phyloP scores from a whole-genome alignment of 179 eudicot species.

The Dionaea muscipula region DNA sequence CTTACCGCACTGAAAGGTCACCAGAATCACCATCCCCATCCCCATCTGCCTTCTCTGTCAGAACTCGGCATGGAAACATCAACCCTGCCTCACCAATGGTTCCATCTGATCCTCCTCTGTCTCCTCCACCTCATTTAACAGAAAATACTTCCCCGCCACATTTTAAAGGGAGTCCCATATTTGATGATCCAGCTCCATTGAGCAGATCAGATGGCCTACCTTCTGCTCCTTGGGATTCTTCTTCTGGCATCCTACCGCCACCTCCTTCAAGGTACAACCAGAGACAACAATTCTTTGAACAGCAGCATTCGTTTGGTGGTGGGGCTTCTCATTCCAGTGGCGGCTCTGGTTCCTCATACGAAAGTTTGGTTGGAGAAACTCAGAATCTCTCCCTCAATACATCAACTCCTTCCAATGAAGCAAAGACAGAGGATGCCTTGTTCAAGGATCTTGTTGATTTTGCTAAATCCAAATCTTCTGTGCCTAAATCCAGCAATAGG shows the following conservation, averaged over 20 bases:
- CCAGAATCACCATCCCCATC: conserved; percentile 30
- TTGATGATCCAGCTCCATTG: conserved; percentile 24
- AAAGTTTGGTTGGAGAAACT: conserved; percentile 60
- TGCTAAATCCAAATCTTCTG: conserved; percentile 62
- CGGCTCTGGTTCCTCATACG: conserved; percentile 54
- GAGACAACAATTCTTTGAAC: conserved; percentile 68
- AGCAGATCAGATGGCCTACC: conserved; percentile 39
- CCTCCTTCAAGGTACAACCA: conserved; percentile 69
- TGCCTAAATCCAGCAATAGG: conserved; percentile 33
- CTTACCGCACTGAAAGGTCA: conserved; percentile 32
- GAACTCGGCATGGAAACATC: conserved; percentile 19
- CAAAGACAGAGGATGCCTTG: conserved; percentile 56
- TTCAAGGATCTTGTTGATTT: conserved; percentile 79
- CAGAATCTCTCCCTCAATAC: conserved; percentile 55
- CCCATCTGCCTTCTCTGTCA: conserved; percentile 22
- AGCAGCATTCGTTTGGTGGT: conserved; percentile 22
- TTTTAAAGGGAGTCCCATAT: conserved; percentile 28
- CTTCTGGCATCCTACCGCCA: conserved; percentile 44
- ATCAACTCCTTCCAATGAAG: conserved; percentile 40
- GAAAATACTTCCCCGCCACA: conserved; percentile 44
- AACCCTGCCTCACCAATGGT: conserved; percentile 21
- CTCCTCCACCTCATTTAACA: conserved; percentile 33
- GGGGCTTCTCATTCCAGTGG: conserved; percentile 34
- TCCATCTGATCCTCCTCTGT: conserved; percentile 30
- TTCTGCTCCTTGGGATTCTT: conserved; percentile 51